phyloP scores from a whole-genome alignment of 2,329 filamentous ascomycete genomes.

The Plectosphaerella plurivora region DNA sequence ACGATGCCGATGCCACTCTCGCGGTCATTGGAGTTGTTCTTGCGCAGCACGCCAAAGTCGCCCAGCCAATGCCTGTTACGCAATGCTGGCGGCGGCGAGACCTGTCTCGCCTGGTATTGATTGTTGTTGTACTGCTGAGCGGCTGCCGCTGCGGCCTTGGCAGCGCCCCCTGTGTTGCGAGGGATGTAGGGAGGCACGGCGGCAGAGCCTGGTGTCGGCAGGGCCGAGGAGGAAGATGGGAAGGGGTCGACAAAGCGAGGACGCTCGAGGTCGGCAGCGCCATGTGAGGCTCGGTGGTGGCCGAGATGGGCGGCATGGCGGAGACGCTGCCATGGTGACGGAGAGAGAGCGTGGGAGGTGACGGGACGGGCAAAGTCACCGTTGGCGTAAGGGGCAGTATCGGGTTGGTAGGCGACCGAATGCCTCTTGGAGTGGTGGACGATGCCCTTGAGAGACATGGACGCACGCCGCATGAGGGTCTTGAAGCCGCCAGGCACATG shows the following conservation, averaged over 20 bases:
- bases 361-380: slow-evolving; percentile 18
- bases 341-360: slow-evolving; percentile 32
- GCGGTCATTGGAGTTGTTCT: slow-evolving; percentile 38
- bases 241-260: slow-evolving; percentile 22
- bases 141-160: slow-evolving; percentile 55
- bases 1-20: slow-evolving; percentile 63
- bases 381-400: slow-evolving; percentile 14
- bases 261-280: slow-evolving; percentile 11
- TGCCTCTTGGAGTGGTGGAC: slow-evolving; percentile 38
- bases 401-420: slow-evolving; percentile 30
- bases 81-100: slow-evolving; percentile 35
- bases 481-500: slow-evolving; percentile 32
- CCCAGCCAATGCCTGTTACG: slow-evolving; percentile 41
- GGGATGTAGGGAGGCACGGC: slow-evolving; percentile 58
- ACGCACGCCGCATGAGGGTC: slow-evolving; percentile 51
- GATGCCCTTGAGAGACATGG: slow-evolving; percentile 48
- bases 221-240: slow-evolving; percentile 17
- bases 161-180: slow-evolving; percentile 53
- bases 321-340: slow-evolving; percentile 43
- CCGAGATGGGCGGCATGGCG: slow-evolving; percentile 48
- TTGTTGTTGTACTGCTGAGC: background rate
- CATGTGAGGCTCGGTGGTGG: slow-evolving; percentile 40
- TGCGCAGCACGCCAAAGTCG: slow-evolving; percentile 23
- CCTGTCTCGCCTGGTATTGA: background rate
- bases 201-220: slow-evolving; percentile 44